Evolutionary conservation across 1,139 yeast species (phyloP).

Genomic region (Blastobotrys aristatus): DNA sequence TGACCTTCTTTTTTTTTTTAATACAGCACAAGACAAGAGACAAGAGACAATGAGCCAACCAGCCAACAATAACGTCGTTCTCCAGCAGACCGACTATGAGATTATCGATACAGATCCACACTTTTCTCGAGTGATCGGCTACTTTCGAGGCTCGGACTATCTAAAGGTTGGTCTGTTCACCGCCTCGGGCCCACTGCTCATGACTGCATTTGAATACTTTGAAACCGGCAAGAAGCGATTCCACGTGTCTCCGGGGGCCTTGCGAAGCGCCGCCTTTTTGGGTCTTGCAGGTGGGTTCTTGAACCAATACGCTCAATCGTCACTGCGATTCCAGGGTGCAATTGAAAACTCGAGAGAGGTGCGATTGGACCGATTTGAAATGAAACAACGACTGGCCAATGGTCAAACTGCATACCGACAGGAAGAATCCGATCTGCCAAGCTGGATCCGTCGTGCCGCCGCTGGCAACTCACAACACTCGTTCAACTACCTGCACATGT

Average conservation of each 20-base stretch:
- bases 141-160: slow-evolving; percentile 66
- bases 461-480: slow-evolving; percentile 78
- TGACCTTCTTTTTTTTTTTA: no score
- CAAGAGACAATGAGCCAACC: slow-evolving; percentile 8
- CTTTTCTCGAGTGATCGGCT: slow-evolving; percentile 64
- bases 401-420: slow-evolving; percentile 65
- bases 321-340: slow-evolving; percentile 75
- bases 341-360: slow-evolving; percentile 72
- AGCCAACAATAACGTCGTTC: slow-evolving; percentile 28
- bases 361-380: slow-evolving; percentile 65
- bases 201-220: slow-evolving; percentile 54
- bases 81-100: slow-evolving; percentile 35
- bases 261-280: slow-evolving; percentile 52
- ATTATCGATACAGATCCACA: slow-evolving; percentile 77
- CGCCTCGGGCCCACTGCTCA: slow-evolving; percentile 59
- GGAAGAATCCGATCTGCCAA: slow-evolving; percentile 50
- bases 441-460: slow-evolving; percentile 70
- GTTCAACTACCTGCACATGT: slow-evolving; percentile 51
- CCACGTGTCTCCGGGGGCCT: slow-evolving; percentile 51
- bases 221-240: slow-evolving; percentile 50
- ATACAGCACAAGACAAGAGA: no score
- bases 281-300: slow-evolving; percentile 72
- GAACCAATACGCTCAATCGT: slow-evolving; percentile 56
- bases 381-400: slow-evolving; percentile 59
- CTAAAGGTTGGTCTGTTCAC: slow-evolving; percentile 59